These are phyloP conservation scores for Coemansia sp. DNA, from an alignment of 192 early-diverging fungal species.

Conservation along the genomic window DNA sequence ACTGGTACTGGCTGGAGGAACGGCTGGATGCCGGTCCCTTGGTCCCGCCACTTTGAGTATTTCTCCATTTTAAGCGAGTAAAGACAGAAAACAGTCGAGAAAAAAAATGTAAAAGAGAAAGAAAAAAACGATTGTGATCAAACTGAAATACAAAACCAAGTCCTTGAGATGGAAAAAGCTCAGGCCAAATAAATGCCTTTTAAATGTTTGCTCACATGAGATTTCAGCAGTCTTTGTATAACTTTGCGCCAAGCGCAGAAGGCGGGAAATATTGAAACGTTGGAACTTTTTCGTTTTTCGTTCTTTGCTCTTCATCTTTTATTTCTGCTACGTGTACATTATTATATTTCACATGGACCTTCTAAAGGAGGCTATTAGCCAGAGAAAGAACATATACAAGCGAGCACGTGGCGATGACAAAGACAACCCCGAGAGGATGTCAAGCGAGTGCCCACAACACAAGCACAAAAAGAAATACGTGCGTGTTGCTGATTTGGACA, in stretches of 20 bases:
- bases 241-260: neutral
- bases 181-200: too few relatives aligned
- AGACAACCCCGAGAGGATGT: conserved; percentile 8
- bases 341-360: conserved; percentile 53
- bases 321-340: neutral
- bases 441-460: conserved; percentile 7
- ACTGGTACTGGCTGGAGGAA: conserved; percentile 72
- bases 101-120: neutral
- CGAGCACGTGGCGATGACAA: conserved; percentile 32
- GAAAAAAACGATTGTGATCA: neutral
- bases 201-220: neutral
- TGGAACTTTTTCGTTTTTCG: neutral
- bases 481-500: conserved; percentile 78
- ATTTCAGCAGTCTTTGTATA: neutral
- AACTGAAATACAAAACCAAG: too few relatives aligned
- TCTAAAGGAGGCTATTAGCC: conserved; percentile 67
- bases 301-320: neutral
- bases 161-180: too few relatives aligned
- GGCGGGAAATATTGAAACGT: neutral
- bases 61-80: conserved; percentile 68
- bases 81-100: neutral
- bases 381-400: conserved; percentile 60
- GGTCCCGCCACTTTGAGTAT: conserved; percentile 85
- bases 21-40: conserved; percentile 88
- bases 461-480: conserved; percentile 72